Conservation (phyloP, 495 filamentous ascomycete genomes). For the Venustampulla echinocandica region DNA sequence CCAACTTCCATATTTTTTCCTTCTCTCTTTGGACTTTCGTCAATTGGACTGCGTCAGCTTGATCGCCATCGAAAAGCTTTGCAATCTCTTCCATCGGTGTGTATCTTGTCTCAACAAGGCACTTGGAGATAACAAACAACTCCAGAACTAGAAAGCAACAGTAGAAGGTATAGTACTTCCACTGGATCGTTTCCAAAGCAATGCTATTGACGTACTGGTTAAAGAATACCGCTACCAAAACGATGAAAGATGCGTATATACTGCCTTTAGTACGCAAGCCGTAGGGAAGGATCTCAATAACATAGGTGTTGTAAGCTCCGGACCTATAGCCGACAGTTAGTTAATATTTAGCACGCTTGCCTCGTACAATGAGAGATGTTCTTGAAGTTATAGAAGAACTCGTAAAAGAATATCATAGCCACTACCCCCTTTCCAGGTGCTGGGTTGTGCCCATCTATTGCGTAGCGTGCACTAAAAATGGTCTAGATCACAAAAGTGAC, state of each 20-base stretch:
- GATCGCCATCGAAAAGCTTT: conserved; percentile 34
- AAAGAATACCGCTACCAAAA: conserved; percentile 29
- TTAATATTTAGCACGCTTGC: too few species aligned
- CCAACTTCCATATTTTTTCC: too few species aligned
- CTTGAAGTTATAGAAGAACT: conserved; percentile 21
- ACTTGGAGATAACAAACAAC: conserved; percentile 31
- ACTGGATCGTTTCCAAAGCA: conserved; percentile 26
- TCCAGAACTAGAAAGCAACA: conserved; percentile 35
- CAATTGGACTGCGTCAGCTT: too few species aligned
- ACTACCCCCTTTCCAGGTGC: conserved; percentile 21
- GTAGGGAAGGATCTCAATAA: conserved; percentile 53
- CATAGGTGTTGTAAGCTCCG: too few species aligned
- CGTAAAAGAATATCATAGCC: conserved; percentile 28
- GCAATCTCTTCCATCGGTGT: conserved; percentile 41
- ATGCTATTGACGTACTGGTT: conserved; percentile 27
- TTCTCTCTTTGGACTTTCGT: too few species aligned
- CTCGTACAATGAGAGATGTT: too few species aligned
- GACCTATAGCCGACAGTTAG: too few species aligned
- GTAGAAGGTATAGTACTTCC: conserved; percentile 37
- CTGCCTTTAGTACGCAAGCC: conserved; percentile 40
- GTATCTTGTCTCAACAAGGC: conserved; percentile 39
- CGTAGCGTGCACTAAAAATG: conserved; percentile 5
- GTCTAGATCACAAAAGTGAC: conserved; percentile 43
- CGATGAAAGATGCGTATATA: conserved; percentile 4
- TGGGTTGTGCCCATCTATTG: background rate